Base-by-base conservation (phyloP, 1,284 basidiomycete species). In the Entoloma clypeatum region DNA sequence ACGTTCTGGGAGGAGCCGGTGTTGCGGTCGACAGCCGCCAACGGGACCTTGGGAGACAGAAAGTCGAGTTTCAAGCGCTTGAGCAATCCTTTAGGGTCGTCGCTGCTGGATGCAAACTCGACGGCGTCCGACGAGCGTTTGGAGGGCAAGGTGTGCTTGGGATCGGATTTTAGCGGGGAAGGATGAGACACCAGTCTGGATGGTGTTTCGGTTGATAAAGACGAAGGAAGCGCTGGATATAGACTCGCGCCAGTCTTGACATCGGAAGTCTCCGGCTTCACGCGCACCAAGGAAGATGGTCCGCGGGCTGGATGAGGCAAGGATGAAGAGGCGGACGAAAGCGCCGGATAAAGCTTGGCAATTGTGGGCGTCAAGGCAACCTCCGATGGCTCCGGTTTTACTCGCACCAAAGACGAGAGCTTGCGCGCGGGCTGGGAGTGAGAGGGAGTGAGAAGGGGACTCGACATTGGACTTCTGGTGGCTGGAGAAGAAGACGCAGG, bases 11-110 rank as follows among this genome's bases (percentile, higher is more conserved):
- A 41, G n/a, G 36, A 28, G 18, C 29, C 21, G n/a, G 45, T 45
- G 36, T 56, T 58, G 39, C 53, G 49, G 27, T 60, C 59, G 4
- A 58, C 49, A 3, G 36, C 43, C 1, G 54, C 52, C 4, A 65
- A 54, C 11, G 62, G 61, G 3, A 43, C 44, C 32, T 59, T 61
- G 1, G 53, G 28, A 5, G 38, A 27, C n/a, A 40, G 36, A n/a
- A n/a, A n/a, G 34, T 64, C 65, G 4, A 49, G 43, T 39, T 64
- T 67, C 6, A 49, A 41, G 43, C 59, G 67, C 45, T 69, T 68
- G 8, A 47, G 9, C 7, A 47, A n/a, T n/a, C n/a, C n/a, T n/a
- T n/a, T n/a, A n/a, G n/a, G n/a, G n/a, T n/a, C n/a, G n/a, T n/a
- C n/a, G n/a, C n/a, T n/a, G n/a, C n/a, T n/a, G n/a, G n/a, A n/a